A percentile compares a stretch with the other conserved stretches of the same genome.
These are phyloP conservation scores for Claviceps purpurea DNA, from an alignment of 2,329 filamentous ascomycete species.

Conservation along the genomic window DNA sequence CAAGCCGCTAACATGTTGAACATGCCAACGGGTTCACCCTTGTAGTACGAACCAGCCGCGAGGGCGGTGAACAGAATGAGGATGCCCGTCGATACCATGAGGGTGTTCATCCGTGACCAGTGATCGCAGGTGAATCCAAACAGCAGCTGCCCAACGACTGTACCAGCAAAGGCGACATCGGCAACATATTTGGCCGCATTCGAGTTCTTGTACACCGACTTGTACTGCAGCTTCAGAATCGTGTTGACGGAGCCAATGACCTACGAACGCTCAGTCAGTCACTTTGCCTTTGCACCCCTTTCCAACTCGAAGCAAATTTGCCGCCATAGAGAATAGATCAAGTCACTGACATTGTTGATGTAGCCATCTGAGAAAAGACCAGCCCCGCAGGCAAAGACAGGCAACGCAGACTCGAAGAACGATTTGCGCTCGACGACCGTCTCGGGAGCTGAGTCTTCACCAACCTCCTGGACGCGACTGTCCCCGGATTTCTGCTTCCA, in stretches of 20 bases:
- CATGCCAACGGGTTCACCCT: conserved; percentile 55
- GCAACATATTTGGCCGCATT: conserved; percentile 60
- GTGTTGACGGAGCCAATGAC: conserved; percentile 83
- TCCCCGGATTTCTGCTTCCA: not conserved
- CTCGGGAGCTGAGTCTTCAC: conserved; percentile 5
- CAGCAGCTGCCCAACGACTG: conserved; percentile 65
- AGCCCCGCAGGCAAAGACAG: conserved; percentile 77
- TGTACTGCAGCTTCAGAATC: conserved; percentile 56
- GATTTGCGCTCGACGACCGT: conserved; percentile 8
- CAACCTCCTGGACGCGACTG: not conserved
- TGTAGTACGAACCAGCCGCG: conserved; percentile 61
- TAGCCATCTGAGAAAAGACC: conserved; percentile 89
- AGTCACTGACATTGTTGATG: conserved; percentile 57
- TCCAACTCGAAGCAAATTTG: too few species aligned
- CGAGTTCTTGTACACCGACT: conserved; percentile 52
- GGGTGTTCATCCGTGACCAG: conserved; percentile 71
- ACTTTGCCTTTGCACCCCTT: not conserved
- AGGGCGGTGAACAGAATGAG: conserved; percentile 76
- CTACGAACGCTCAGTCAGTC: conserved; percentile 22
- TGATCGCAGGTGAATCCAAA: conserved; percentile 76
- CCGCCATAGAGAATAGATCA: too few species aligned
- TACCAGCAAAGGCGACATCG: conserved; percentile 76
- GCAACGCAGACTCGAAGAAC: conserved; percentile 26
- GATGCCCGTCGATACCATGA: conserved; percentile 70
- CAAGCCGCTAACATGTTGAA: conserved; percentile 68